These are phyloP conservation scores for Hypericum perforatum DNA, from an alignment of 345 rosid species.

Conservation along the genomic window DNA sequence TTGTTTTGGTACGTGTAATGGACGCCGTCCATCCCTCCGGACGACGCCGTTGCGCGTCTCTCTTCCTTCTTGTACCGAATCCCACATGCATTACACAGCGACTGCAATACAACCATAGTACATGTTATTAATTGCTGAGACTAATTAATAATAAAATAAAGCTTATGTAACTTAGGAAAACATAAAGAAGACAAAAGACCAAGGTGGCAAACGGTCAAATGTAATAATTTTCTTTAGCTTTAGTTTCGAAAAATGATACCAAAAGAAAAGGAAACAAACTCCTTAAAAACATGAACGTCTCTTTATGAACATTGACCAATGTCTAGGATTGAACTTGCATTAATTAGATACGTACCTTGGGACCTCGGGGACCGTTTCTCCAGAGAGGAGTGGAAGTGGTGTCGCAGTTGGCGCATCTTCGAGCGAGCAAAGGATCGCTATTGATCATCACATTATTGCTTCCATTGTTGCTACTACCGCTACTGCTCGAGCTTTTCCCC, in stretches of 20 bases:
- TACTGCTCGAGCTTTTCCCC: background rate
- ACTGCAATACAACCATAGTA: conserved; percentile 23
- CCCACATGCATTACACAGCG: conserved; percentile 88
- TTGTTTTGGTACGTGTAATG: conserved; percentile 28
- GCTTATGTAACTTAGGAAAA: too few relatives aligned
- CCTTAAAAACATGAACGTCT: too few relatives aligned
- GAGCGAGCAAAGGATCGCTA: background rate
- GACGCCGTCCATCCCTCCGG: conserved; percentile 11
- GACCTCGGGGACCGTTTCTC: background rate
- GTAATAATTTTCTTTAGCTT: too few relatives aligned
- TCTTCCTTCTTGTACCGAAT: conserved; percentile 90
- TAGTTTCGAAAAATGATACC: too few relatives aligned
- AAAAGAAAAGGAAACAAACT: too few relatives aligned
- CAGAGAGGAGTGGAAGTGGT: conserved; percentile 4
- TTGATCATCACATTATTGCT: conserved; percentile 11
- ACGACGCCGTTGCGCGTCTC: conserved; percentile 46
- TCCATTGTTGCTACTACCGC: background rate
- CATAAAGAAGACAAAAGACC: too few relatives aligned
- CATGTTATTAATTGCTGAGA: background rate
- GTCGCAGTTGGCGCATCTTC: conserved; percentile 1
- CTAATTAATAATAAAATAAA: background rate
- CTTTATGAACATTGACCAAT: too few relatives aligned
- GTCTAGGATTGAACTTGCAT: too few relatives aligned
- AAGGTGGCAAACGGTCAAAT: too few relatives aligned
- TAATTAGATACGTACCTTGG: background rate